Percentiles rank a stretch among this genome's conserved stretches.
phyloP scores from a whole-genome alignment of 2,329 filamentous ascomycete genomes.

The Alternaria longipes region DNA sequence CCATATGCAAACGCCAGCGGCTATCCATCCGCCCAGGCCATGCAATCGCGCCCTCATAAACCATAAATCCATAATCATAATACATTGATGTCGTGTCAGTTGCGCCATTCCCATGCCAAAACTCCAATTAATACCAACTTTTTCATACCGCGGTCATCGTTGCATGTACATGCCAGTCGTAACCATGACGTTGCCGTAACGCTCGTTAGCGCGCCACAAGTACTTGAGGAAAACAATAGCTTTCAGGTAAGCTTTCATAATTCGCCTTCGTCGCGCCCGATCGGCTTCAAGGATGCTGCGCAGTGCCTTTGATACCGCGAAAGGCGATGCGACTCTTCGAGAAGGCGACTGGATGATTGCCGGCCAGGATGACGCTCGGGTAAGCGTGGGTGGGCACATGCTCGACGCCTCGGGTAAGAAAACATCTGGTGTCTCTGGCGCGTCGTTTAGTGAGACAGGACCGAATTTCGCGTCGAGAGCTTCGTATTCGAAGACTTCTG shows the following conservation, averaged over 20 bases:
- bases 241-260: conserved; percentile 35
- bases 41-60: conserved; percentile 7
- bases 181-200: conserved; percentile 37
- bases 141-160: conserved; percentile 19
- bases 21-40: conserved; percentile 8
- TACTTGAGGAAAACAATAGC: conserved; percentile 37
- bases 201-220: conserved; percentile 35
- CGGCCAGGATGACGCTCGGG: conserved; percentile 26
- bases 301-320: conserved; percentile 30
- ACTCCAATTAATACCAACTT: neutral
- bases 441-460: conserved; percentile 27
- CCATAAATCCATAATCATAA: conserved; percentile 9
- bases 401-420: conserved; percentile 33
- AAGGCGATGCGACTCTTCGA: conserved; percentile 27
- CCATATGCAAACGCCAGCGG: conserved; percentile 10
- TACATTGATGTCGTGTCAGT: conserved; percentile 2
- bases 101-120: neutral
- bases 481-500: conserved; percentile 38
- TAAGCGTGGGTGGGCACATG: conserved; percentile 29
- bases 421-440: conserved; percentile 23
- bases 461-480: conserved; percentile 18
- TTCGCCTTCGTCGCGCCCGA: conserved; percentile 28
- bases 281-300: conserved; percentile 37
- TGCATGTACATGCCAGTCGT: conserved; percentile 40
- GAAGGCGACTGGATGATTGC: conserved; percentile 34